Evolutionary conservation across 2,329 filamentous ascomycete genomes (phyloP).

Genomic region (Ophiocordyceps robertsii): DNA sequence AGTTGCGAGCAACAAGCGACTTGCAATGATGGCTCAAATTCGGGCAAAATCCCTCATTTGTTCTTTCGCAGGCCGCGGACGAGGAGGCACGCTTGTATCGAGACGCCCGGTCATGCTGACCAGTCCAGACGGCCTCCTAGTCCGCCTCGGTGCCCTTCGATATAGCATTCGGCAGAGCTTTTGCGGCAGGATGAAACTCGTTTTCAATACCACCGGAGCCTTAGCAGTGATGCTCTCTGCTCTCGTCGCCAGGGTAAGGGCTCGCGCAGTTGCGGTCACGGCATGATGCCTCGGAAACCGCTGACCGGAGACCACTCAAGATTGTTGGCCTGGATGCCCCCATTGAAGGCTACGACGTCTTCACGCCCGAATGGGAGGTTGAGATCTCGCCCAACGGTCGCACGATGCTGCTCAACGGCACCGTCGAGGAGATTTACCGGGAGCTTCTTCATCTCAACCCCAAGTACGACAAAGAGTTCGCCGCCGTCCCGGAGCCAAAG

Average conservation of each 20-base stretch:
- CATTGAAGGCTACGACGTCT: background rate
- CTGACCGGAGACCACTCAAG: background rate
- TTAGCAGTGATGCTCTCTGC: background rate
- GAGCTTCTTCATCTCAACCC: constrained; percentile 7
- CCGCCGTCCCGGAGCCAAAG: background rate
- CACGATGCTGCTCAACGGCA: constrained; percentile 6
- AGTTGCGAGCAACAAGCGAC: no score
- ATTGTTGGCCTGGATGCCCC: background rate
- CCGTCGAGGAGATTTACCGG: constrained; percentile 7
- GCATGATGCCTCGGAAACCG: no score
- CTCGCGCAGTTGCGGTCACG: no score
- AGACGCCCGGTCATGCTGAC: no score
- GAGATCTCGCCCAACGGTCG: constrained; percentile 5
- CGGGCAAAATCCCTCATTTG: no score
- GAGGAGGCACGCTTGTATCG: no score
- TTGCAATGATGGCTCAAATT: no score
- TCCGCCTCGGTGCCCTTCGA: background rate
- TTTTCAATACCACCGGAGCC: background rate
- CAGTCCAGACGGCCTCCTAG: background rate
- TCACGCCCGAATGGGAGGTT: constrained; percentile 4
- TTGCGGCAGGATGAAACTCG: background rate
- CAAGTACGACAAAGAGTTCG: constrained; percentile 7
- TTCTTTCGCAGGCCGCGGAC: no score
- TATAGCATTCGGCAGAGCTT: background rate
- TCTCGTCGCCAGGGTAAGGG: background rate